These are phyloP conservation scores for Fusarium tanahbumbuense DNA, from an alignment of 2,329 filamentous ascomycete genomes.

Conservation along the genomic window DNA sequence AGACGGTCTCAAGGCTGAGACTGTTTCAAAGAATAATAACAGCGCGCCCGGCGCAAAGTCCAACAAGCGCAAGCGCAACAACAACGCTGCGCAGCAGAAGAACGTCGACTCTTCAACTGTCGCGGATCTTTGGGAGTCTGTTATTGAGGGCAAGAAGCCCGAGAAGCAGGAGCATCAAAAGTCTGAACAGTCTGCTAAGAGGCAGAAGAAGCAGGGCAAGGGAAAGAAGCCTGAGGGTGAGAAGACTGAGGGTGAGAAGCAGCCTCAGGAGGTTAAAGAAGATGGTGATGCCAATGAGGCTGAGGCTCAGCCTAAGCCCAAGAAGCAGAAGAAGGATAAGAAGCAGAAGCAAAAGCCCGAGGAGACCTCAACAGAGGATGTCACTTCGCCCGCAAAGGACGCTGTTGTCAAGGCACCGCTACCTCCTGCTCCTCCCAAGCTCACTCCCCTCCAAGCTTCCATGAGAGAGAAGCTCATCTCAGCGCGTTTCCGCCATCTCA, in stretches of 20 bases:
- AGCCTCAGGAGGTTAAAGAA: slow-evolving; percentile 33
- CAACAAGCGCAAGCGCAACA: slow-evolving; percentile 68
- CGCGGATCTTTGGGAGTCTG: slow-evolving; percentile 79
- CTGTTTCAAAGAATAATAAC: slow-evolving; percentile 48
- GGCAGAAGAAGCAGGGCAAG: slow-evolving; percentile 51
- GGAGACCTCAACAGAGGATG: slow-evolving; percentile 29
- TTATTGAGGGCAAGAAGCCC: slow-evolving; percentile 75
- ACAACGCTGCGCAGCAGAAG: slow-evolving; percentile 42
- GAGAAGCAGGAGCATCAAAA: slow-evolving; percentile 41
- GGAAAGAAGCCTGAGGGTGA: slow-evolving; percentile 47
- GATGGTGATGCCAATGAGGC: slow-evolving; percentile 17
- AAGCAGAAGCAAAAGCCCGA: slow-evolving; percentile 34
- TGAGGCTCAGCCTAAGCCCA: slow-evolving; percentile 46
- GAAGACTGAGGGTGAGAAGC: slow-evolving; percentile 39
- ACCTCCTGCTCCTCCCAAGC: slow-evolving; percentile 64
- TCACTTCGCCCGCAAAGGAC: slow-evolving; percentile 35
- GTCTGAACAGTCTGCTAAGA: slow-evolving; percentile 49
- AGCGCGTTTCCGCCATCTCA: slow-evolving; percentile 95
- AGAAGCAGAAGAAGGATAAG: slow-evolving; percentile 55
- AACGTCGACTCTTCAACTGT: slow-evolving; percentile 77
- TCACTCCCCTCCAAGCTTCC: slow-evolving; percentile 91
- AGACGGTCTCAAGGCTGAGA: slow-evolving; percentile 77
- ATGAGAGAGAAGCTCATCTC: slow-evolving; percentile 97
- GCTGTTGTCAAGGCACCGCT: slow-evolving; percentile 48
- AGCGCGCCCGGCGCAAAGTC: slow-evolving; percentile 58